A percentile compares a stretch with the other conserved stretches of the same genome.
Conservation (phyloP, 768 basidiomycete genomes). For the Suillus occidentalis region DNA sequence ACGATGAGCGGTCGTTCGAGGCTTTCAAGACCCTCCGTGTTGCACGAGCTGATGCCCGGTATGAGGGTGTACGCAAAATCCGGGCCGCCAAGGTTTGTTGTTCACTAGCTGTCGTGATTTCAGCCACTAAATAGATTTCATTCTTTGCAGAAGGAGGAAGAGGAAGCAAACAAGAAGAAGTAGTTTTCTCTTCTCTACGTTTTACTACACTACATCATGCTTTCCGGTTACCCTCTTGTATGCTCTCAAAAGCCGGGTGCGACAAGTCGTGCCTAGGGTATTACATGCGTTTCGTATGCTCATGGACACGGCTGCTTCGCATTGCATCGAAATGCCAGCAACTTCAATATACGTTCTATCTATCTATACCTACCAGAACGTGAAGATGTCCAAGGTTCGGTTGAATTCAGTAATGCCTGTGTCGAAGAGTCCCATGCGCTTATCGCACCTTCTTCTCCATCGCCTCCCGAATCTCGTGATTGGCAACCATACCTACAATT, state of each 20-base stretch:
- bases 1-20: slow-evolving; percentile 84
- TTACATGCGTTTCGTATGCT: slow-evolving; percentile 34
- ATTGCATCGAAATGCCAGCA: slow-evolving; percentile 19
- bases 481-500: slow-evolving; percentile 80
- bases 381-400: slow-evolving; percentile 7
- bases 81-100: slow-evolving; percentile 78
- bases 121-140: slow-evolving; percentile 17
- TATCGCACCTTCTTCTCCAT: slow-evolving; percentile 46
- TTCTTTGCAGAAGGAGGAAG: slow-evolving; percentile 72
- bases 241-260: slow-evolving; percentile 40
- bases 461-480: slow-evolving; percentile 66
- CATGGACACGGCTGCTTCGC: slow-evolving; percentile 21
- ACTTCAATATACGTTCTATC: slow-evolving; percentile 13
- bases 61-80: slow-evolving; percentile 86
- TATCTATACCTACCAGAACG: background rate
- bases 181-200: slow-evolving; percentile 37
- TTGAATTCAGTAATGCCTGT: slow-evolving; percentile 2
- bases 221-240: slow-evolving; percentile 23
- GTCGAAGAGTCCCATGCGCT: background rate
- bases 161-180: slow-evolving; percentile 92
- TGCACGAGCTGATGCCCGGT: slow-evolving; percentile 77
- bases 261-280: slow-evolving; percentile 22
- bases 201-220: slow-evolving; percentile 23
- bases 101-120: background rate
- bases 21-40: slow-evolving; percentile 88